Conservation (phyloP, 2,329 filamentous ascomycete species). For the Colletotrichum somersetense region DNA sequence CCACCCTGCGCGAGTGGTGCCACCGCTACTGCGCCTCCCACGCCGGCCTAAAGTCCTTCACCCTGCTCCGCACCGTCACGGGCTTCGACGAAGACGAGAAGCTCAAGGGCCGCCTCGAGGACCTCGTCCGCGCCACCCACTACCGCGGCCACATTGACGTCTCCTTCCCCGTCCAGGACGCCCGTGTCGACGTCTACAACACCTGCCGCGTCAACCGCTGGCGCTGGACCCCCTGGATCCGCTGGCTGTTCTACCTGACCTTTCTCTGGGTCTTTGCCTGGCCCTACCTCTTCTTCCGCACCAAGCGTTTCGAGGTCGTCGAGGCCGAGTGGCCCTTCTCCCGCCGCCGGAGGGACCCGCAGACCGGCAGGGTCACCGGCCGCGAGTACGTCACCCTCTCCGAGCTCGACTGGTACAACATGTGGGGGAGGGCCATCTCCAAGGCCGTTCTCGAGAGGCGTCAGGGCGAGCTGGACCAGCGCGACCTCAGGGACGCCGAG, state of each 20-base stretch:
- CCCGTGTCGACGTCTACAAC: slow-evolving; percentile 73
- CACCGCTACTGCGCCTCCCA: slow-evolving; percentile 73
- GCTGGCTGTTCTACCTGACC: slow-evolving; percentile 74
- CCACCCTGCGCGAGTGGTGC: slow-evolving; percentile 69
- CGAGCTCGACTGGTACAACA: slow-evolving; percentile 72
- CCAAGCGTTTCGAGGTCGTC: slow-evolving; percentile 75
- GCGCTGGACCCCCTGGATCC: slow-evolving; percentile 73
- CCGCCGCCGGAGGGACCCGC: slow-evolving; percentile 38
- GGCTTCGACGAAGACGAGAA: slow-evolving; percentile 72
- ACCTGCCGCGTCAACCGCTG: slow-evolving; percentile 72
- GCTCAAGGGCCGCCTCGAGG: slow-evolving; percentile 60
- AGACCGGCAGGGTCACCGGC: slow-evolving; percentile 44
- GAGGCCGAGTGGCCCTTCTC: slow-evolving; percentile 72
- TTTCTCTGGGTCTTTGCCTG: slow-evolving; percentile 78
- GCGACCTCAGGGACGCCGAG: slow-evolving; percentile 63
- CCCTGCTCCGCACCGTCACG: slow-evolving; percentile 63
- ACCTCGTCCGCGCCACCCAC: slow-evolving; percentile 72
- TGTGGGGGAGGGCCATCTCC: slow-evolving; percentile 72
- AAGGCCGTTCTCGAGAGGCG: slow-evolving; percentile 70
- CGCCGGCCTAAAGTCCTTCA: slow-evolving; percentile 69
- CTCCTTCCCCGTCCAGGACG: slow-evolving; percentile 69
- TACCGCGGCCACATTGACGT: slow-evolving; percentile 74
- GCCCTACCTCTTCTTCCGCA: slow-evolving; percentile 77
- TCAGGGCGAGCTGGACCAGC: slow-evolving; percentile 67
- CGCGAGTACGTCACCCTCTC: slow-evolving; percentile 64